Percentiles rank a stretch among this genome's conserved stretches.
phyloP scores from a whole-genome alignment of 2,329 filamentous ascomycete genomes.

The Cytospora mali region DNA sequence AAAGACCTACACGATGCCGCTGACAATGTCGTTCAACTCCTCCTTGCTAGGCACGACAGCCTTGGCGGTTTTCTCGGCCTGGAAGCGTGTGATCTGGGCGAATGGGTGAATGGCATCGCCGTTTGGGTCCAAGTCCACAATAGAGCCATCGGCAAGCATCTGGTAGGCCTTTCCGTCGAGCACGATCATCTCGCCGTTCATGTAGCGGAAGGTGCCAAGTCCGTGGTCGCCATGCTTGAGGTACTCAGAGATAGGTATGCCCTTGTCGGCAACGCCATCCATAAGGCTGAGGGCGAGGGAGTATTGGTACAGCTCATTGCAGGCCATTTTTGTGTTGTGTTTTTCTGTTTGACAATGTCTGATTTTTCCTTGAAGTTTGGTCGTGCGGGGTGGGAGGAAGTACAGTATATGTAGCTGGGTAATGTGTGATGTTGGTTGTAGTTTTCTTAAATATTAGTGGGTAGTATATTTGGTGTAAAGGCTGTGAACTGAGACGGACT shows the following conservation, averaged over 20 bases:
- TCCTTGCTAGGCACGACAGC: conserved; percentile 34
- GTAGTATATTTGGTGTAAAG: too few relatives aligned
- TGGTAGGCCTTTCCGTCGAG: conserved; percentile 38
- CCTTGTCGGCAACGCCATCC: conserved; percentile 40
- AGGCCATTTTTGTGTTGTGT: conserved; percentile 31
- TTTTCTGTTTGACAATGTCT: not conserved
- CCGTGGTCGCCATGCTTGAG: conserved; percentile 40
- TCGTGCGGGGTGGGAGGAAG: too few relatives aligned
- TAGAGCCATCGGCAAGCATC: conserved; percentile 40
- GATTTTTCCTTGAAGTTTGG: not conserved
- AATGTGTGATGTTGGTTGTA: too few relatives aligned
- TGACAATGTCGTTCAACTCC: conserved; percentile 32
- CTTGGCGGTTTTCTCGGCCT: conserved; percentile 28
- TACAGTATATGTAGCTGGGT: too few relatives aligned
- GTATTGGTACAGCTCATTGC: conserved; percentile 40
- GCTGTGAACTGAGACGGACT: too few relatives aligned
- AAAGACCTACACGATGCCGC: conserved; percentile 25
- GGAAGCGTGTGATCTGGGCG: conserved; percentile 38
- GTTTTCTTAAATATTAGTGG: too few relatives aligned
- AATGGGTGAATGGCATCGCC: conserved; percentile 37
- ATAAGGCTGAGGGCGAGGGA: conserved; percentile 40
- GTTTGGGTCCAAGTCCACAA: conserved; percentile 32
- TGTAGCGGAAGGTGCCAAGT: conserved; percentile 39
- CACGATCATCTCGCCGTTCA: conserved; percentile 42
- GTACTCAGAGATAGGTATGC: conserved; percentile 35